Base-by-base conservation (phyloP, 768 basidiomycete species). In the Gelatoporia subvermispora region DNA sequence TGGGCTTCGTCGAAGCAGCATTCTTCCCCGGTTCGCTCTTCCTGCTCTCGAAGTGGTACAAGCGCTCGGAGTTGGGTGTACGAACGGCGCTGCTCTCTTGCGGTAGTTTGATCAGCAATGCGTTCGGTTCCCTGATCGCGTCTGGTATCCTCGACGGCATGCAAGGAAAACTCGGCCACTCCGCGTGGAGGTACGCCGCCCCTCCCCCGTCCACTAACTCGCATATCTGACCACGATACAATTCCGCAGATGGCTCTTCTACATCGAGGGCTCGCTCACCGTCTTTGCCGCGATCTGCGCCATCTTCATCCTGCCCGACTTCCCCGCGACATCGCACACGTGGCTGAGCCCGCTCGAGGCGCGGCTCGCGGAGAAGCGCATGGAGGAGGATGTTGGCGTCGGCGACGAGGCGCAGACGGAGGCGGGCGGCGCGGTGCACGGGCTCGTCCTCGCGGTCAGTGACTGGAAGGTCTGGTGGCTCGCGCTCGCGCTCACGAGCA, bases 401-500 rank as follows among this genome's bases (percentile, higher is more conserved):
- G 70, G 73, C 8, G 79, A 81, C 48, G 69, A 77, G 45, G 68
- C 67, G 20, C 72, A 77, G 51, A 72, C 68, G 16, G 72, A 75
- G 42, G 51, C 31, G 36, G 54, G 66, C 4, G 67, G 63, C 4
- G 66, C 68, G 17, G 56, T 60, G 11, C 61, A 65, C 18, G 86
- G 85, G 9, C 59, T 90, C 4, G 56, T 65, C 15, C 59, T 85
- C 51, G 86, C 89, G n/a, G 39, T 88, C 44, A 72, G 71, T 25
- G 91, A 93, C 60, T 82, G 83, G 85, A 85, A 82, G 63, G 85
- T 93, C 35, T 93, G 89, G 85, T 86, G 78, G 78, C 71, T 94
- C 46, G 73, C 84, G 16, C 42, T 88, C n/a, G 75, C 82, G 4
- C 64, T 88, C 51, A 78, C 78, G 16, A 73, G 73, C 39, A 53